These are phyloP conservation scores for Isoetes engelmannii DNA, from an alignment of 83 land plant genomes.

Conservation along the genomic window DNA sequence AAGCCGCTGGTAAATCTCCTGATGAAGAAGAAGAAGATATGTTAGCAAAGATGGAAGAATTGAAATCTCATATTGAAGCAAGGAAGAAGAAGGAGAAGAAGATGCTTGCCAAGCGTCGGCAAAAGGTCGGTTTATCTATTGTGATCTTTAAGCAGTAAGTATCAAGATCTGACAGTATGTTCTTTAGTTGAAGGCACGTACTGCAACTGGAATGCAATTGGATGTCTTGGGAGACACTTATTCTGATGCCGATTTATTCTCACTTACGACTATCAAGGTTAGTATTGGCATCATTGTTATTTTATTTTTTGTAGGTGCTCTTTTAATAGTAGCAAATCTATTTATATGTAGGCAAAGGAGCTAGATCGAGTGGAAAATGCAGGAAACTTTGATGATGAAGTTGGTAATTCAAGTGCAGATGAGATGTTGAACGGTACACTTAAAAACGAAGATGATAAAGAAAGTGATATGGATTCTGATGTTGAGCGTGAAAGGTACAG, in stretches of 20 bases:
- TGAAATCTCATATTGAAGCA: slow-evolving; percentile 53
- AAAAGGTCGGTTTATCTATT: slow-evolving; percentile 49
- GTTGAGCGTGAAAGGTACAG: slow-evolving; percentile 52
- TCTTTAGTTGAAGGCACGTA: slow-evolving; percentile 67
- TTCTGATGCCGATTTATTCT: slow-evolving; percentile 65
- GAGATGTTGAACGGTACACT: slow-evolving; percentile 17
- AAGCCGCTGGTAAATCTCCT: slow-evolving; percentile 19
- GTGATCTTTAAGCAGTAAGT: slow-evolving; percentile 4
- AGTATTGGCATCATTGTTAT: not conserved
- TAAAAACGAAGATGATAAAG: slow-evolving; percentile 14
- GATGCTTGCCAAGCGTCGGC: slow-evolving; percentile 53
- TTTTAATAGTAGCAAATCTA: not conserved
- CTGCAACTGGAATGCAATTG: slow-evolving; percentile 71
- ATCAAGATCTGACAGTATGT: not conserved
- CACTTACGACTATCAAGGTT: slow-evolving; percentile 80
- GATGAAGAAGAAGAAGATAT: slow-evolving; percentile 49
- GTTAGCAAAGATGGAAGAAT: slow-evolving; percentile 75
- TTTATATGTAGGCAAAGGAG: slow-evolving; percentile 46
- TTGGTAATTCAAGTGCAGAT: slow-evolving; percentile 17
- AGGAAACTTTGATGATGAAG: slow-evolving; percentile 42
- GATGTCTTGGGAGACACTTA: slow-evolving; percentile 82
- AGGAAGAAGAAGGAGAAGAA: slow-evolving; percentile 66
- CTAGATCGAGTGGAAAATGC: slow-evolving; percentile 47
- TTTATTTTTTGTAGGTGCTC: not conserved
- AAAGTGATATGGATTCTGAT: slow-evolving; percentile 72